Evolutionary conservation across 1,284 basidiomycete species (phyloP).

Genomic region (Taiwanofungus camphoratus): DNA sequence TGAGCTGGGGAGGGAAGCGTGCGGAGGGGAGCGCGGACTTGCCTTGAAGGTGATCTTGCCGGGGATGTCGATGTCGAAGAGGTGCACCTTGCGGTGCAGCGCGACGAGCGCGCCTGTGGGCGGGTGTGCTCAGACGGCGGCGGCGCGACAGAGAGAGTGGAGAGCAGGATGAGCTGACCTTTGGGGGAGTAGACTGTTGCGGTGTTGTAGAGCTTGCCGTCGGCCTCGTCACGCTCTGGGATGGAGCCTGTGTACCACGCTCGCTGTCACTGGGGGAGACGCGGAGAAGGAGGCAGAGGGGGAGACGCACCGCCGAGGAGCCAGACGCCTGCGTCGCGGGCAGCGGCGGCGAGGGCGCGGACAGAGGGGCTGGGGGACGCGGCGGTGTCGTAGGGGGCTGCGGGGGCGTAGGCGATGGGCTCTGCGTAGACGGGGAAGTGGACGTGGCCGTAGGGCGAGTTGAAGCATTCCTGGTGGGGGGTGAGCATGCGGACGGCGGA

Average conservation of each 20-base stretch:
- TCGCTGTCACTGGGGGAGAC: background rate
- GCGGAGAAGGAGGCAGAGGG: background rate
- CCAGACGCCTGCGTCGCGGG: slow-evolving; percentile 81
- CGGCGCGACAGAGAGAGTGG: background rate
- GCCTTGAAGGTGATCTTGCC: slow-evolving; percentile 97
- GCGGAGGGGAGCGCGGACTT: slow-evolving; percentile 14
- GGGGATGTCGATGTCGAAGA: slow-evolving; percentile 98
- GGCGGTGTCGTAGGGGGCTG: slow-evolving; percentile 50
- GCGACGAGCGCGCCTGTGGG: slow-evolving; percentile 75
- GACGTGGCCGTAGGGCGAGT: slow-evolving; percentile 89
- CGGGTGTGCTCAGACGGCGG: background rate
- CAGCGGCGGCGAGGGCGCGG: slow-evolving; percentile 76
- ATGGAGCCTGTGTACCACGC: slow-evolving; percentile 63
- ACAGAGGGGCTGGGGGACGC: slow-evolving; percentile 73
- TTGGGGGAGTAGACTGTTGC: slow-evolving; percentile 86
- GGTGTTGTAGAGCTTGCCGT: slow-evolving; percentile 85
- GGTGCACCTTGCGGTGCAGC: slow-evolving; percentile 89
- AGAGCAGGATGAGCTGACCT: slow-evolving; percentile 41
- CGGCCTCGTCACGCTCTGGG: slow-evolving; percentile 67
- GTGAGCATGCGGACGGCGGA: background rate
- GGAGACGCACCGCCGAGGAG: slow-evolving; percentile 76
- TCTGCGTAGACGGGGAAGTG: slow-evolving; percentile 87
- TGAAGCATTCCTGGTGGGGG: slow-evolving; percentile 84
- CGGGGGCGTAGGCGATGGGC: slow-evolving; percentile 58
- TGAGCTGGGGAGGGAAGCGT: background rate